Evolutionary conservation across 192 early-diverging fungal genomes (phyloP).

Genomic region (Dissophora ornata): DNA sequence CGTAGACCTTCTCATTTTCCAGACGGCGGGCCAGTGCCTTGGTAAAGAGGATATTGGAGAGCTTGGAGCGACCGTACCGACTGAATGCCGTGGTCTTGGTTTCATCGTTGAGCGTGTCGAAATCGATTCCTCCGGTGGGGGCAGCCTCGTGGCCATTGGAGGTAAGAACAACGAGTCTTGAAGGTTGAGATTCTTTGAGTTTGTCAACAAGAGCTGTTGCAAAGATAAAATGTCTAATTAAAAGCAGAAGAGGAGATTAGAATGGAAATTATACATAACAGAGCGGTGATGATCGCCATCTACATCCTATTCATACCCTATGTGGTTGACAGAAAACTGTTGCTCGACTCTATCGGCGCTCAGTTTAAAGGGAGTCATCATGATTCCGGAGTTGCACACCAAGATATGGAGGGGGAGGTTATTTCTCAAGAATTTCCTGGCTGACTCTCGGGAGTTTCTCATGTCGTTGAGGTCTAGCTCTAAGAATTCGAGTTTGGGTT

Average conservation of each 20-base stretch:
- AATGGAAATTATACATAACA: no score
- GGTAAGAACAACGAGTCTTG: slow-evolving; percentile 59
- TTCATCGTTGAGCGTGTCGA: slow-evolving; percentile 54
- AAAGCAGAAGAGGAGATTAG: no score
- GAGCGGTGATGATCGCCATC: no score
- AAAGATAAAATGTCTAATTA: slow-evolving; percentile 44
- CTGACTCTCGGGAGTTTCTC: slow-evolving; percentile 12
- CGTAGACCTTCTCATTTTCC: slow-evolving; percentile 34
- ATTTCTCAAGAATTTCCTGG: slow-evolving; percentile 45
- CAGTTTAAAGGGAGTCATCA: slow-evolving; percentile 30
- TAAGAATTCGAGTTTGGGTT: slow-evolving; percentile 51
- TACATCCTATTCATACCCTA: slow-evolving; percentile 48
- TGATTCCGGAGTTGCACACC: slow-evolving; percentile 55
- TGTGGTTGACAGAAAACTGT: slow-evolving; percentile 62
- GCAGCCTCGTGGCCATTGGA: slow-evolving; percentile 14
- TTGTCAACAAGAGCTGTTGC: slow-evolving; percentile 44
- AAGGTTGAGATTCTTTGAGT: slow-evolving; percentile 45
- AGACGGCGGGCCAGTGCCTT: slow-evolving; percentile 53
- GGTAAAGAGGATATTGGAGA: slow-evolving; percentile 62
- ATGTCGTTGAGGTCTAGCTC: slow-evolving; percentile 41
- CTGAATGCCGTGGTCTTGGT: slow-evolving; percentile 4
- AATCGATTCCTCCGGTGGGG: slow-evolving; percentile 31
- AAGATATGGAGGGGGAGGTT: slow-evolving; percentile 61
- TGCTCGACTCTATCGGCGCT: slow-evolving; percentile 55
- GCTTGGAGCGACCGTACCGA: slow-evolving; percentile 61